Percentiles rank a stretch among this genome's conserved stretches.
These are phyloP conservation scores for Parastagonospora avenae DNA, from an alignment of 2,329 filamentous ascomycete species.

Conservation along the genomic window DNA sequence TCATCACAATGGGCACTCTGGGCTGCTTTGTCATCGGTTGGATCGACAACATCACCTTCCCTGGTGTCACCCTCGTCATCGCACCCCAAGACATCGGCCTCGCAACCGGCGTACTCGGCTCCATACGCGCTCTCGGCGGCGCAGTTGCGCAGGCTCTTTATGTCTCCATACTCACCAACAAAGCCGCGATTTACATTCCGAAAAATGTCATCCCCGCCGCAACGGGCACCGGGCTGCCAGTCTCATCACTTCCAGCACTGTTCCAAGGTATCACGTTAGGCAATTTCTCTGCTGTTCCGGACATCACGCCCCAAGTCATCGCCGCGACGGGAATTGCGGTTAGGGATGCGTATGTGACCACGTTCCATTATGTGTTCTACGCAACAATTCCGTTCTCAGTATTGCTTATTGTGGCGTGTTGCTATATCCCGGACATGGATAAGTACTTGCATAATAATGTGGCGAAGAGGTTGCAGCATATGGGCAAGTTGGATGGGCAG, in stretches of 20 bases:
- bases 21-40: slow-evolving; percentile 26
- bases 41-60: slow-evolving; percentile 36
- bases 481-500: slow-evolving; percentile 12
- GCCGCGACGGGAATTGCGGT: slow-evolving; percentile 15
- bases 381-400: slow-evolving; percentile 30
- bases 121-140: slow-evolving; percentile 47
- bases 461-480: slow-evolving; percentile 26
- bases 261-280: slow-evolving; percentile 26
- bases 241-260: slow-evolving; percentile 22
- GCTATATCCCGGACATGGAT: slow-evolving; percentile 27
- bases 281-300: slow-evolving; percentile 26
- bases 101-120: slow-evolving; percentile 52
- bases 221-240: slow-evolving; percentile 23
- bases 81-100: slow-evolving; percentile 56
- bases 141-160: slow-evolving; percentile 33
- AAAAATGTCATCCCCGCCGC: slow-evolving; percentile 29
- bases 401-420: slow-evolving; percentile 18
- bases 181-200: slow-evolving; percentile 21
- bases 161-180: slow-evolving; percentile 33
- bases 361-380: slow-evolving; percentile 26
- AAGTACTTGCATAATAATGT: slow-evolving; percentile 30
- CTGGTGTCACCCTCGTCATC: slow-evolving; percentile 53
- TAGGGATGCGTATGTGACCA: slow-evolving; percentile 20
- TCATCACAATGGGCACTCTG: slow-evolving; percentile 23
- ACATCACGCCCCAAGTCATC: slow-evolving; percentile 26